Evolutionary conservation across 2,329 filamentous ascomycete species (phyloP).

Genomic region (Penicillium sp.): DNA sequence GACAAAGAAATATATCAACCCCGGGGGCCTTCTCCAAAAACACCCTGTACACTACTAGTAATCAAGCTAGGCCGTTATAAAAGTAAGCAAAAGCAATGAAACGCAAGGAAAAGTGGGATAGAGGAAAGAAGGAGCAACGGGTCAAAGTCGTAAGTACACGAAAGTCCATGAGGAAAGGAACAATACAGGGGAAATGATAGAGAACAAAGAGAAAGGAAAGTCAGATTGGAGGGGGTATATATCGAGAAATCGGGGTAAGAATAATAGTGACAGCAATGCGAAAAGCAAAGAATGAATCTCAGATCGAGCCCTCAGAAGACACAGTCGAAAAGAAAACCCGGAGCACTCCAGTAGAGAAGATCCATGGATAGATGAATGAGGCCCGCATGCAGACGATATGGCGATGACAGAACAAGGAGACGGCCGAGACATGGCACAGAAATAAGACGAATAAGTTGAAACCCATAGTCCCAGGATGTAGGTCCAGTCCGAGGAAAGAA

Average conservation of each 20-base stretch:
- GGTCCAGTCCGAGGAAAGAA: constrained; percentile 4
- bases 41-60: constrained; percentile 17
- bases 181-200: constrained; percentile 14
- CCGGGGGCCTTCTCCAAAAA: background rate
- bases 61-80: background rate
- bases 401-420: background rate
- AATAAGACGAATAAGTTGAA: background rate
- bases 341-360: background rate
- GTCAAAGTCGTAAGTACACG: constrained; percentile 22
- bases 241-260: constrained; percentile 11
- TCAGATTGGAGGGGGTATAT: constrained; percentile 25
- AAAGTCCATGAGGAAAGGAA: constrained; percentile 13
- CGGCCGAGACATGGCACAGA: background rate
- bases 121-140: background rate
- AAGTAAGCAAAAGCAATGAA: constrained; percentile 1
- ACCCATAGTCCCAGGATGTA: background rate
- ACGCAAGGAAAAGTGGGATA: background rate
- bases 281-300: background rate
- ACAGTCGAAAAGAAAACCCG: background rate
- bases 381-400: background rate
- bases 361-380: background rate
- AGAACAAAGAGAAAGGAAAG: constrained; percentile 6
- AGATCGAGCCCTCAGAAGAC: background rate
- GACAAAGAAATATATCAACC: constrained; percentile 2
- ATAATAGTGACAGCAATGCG: constrained; percentile 13